phyloP scores from a whole-genome alignment of 2,329 filamentous ascomycete species.

The Penicillium aurantiogriseum region DNA sequence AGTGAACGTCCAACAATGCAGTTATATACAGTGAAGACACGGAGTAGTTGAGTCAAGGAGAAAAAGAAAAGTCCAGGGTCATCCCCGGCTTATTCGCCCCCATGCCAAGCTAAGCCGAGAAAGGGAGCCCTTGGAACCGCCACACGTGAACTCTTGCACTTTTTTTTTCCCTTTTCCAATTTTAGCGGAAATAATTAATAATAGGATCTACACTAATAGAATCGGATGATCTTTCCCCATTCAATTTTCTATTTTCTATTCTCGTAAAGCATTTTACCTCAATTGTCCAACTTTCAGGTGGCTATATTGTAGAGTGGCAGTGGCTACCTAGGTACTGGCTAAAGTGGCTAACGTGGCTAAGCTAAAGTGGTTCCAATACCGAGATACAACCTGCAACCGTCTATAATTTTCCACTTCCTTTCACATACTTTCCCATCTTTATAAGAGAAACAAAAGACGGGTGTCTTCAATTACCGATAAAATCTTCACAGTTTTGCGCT shows the following conservation, averaged over 20 bases:
- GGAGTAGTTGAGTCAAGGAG: background rate
- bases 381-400: no score
- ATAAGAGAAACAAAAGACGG: no score
- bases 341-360: background rate
- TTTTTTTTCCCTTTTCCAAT: background rate
- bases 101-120: conserved; percentile 11
- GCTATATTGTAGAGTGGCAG: background rate
- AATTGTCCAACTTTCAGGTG: background rate
- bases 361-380: background rate
- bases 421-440: background rate
- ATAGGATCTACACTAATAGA: background rate
- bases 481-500: background rate
- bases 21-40: background rate
- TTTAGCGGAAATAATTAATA: background rate
- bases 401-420: background rate
- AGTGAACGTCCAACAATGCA: background rate
- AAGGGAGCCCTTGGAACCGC: conserved; percentile 7
- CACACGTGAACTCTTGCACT: conserved; percentile 3
- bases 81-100: background rate
- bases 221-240: background rate
- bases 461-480: background rate
- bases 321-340: background rate
- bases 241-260: background rate
- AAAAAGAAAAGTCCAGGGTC: background rate
- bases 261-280: background rate